These are phyloP conservation scores for Neoboletus subvelutipes DNA, from an alignment of 768 basidiomycete genomes.

Conservation along the genomic window DNA sequence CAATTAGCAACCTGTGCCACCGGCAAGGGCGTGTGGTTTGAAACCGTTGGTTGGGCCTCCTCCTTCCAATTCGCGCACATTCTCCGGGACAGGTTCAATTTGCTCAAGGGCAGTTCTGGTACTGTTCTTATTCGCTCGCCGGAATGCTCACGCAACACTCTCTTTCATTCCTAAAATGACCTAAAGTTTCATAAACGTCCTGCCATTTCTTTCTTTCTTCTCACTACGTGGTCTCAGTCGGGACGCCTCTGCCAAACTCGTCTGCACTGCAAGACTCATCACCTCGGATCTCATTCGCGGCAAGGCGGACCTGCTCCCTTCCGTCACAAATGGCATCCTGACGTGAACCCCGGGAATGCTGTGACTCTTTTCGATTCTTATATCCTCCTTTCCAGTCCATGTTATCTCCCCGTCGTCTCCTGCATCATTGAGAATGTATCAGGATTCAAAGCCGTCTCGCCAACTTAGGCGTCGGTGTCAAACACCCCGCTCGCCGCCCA, in stretches of 20 bases:
- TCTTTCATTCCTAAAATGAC: slow-evolving; percentile 34
- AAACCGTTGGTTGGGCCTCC: not conserved
- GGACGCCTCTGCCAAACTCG: slow-evolving; percentile 36
- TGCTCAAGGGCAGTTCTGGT: not conserved
- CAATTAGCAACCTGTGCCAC: slow-evolving; percentile 20
- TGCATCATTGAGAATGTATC: slow-evolving; percentile 24
- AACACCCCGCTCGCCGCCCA: slow-evolving; percentile 1
- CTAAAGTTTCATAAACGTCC: slow-evolving; percentile 34
- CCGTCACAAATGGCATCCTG: slow-evolving; percentile 20
- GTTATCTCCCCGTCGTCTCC: slow-evolving; percentile 15
- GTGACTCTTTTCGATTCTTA: slow-evolving; percentile 31
- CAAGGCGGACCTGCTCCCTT: slow-evolving; percentile 26
- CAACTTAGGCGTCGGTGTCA: slow-evolving; percentile 21
- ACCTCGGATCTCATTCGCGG: slow-evolving; percentile 35
- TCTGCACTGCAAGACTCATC: slow-evolving; percentile 28
- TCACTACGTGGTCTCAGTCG: slow-evolving; percentile 28
- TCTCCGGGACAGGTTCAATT: slow-evolving; percentile 8
- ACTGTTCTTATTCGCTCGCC: slow-evolving; percentile 4
- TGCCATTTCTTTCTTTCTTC: slow-evolving; percentile 18
- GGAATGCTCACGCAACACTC: slow-evolving; percentile 14
- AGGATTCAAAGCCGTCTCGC: slow-evolving; percentile 22
- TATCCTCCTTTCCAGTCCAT: slow-evolving; percentile 23
- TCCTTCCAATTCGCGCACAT: slow-evolving; percentile 18
- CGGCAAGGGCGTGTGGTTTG: not conserved
- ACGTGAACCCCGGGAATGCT: slow-evolving; percentile 35